These are phyloP conservation scores for Kluyveromyces sp. DNA, from an alignment of 1,139 yeast species.

Conservation along the genomic window DNA sequence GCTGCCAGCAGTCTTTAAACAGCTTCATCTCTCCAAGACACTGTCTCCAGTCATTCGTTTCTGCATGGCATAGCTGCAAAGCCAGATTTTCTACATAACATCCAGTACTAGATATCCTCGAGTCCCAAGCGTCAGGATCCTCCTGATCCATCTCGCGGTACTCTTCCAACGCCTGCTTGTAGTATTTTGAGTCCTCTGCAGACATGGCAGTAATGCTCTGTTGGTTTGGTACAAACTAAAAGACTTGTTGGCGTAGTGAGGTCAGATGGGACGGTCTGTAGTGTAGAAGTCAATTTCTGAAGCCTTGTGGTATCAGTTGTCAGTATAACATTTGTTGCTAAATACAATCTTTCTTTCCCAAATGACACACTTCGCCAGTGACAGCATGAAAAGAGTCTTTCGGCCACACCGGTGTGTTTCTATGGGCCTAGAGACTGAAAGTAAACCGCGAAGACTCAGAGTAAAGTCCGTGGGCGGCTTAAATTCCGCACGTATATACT, in stretches of 20 bases:
- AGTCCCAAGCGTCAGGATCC: conserved; percentile 44
- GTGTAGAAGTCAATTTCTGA: too few relatives aligned
- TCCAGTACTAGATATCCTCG: conserved; percentile 65
- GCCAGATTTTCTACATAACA: conserved; percentile 53
- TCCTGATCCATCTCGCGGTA: conserved; percentile 24
- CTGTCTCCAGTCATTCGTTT: conserved; percentile 72
- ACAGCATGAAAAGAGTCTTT: too few relatives aligned
- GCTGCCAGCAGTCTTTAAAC: conserved; percentile 28
- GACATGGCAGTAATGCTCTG: neutral
- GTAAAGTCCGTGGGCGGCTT: too few relatives aligned
- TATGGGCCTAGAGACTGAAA: too few relatives aligned
- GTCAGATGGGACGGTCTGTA: too few relatives aligned
- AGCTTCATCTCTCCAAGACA: conserved; percentile 48
- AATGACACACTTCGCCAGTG: too few relatives aligned
- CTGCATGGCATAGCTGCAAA: conserved; percentile 70
- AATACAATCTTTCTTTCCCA: neutral
- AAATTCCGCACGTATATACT: too few relatives aligned
- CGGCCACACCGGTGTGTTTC: too few relatives aligned
- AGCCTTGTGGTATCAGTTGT: too few relatives aligned
- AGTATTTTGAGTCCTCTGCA: conserved; percentile 18
- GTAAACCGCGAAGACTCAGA: too few relatives aligned
- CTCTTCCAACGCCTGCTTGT: conserved; percentile 28
- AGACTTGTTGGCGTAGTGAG: too few relatives aligned
- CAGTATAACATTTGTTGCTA: neutral
- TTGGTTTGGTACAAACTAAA: too few relatives aligned